Evolutionary conservation across 139 green algal species (phyloP), one percentile per base, ranked within the genome.

Genomic region (Picochlorum sp.): DNA sequence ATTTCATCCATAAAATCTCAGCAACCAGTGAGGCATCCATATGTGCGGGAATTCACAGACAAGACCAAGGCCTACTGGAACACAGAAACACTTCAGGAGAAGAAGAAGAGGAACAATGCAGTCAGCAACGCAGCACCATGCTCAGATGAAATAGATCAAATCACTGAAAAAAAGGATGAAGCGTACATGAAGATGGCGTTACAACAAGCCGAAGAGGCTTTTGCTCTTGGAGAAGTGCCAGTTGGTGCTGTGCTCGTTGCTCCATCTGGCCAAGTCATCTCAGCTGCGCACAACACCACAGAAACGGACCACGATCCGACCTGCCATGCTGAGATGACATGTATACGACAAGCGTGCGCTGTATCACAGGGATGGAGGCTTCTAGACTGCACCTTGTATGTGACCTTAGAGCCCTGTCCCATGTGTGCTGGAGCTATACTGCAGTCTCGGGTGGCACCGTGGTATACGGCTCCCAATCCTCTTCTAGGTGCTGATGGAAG

Each of bases 391-490:
- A 96, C 86, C 1, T 51, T 98, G 16, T 98, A 96, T 62, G 82
- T 92, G 5, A 98, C 89, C 0, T 58, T 95, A 41, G 92, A 98
- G 81, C 92, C 92, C 1, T 98, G 92, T 57, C 74, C 87, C 18
- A 98, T 98, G 92, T 98, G 92, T 60, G 92, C 89, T 13, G 92
- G 92, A 0, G 92, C 87, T 0, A 59, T 96, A 14, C 68, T 98
- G 45, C 82, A 94, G 58, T 70, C 85, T 0, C 79, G 92, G 2
- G 38, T 98, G 4, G 70, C 5, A 69, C 72, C 0, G 28, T 98
- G 0, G 90, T 97, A 21, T 98, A 93, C 67, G 92, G 89, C 90
- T 0, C 67, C 51, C 34, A 95, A 94, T 70, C 64, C 75, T 11
- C 67, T 85, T 13, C 51, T 95, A 11, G 92, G 92, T 26, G 79